These are phyloP conservation scores for Terfezia boudieri DNA, from an alignment of 495 filamentous ascomycete species.

Conservation along the genomic window DNA sequence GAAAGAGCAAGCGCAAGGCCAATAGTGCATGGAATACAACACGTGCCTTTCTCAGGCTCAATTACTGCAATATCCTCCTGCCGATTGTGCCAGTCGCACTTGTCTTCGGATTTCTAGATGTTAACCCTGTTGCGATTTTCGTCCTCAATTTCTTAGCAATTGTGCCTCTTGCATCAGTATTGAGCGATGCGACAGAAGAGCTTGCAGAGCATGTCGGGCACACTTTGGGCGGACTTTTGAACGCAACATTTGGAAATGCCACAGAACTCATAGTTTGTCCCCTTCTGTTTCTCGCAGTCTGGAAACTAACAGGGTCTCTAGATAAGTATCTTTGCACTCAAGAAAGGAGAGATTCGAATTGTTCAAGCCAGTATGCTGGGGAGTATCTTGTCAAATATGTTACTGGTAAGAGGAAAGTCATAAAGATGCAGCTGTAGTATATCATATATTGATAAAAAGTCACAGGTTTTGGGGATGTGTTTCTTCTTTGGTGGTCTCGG, in stretches of 20 bases:
- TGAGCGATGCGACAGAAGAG: conserved; percentile 93
- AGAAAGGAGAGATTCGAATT: conserved; percentile 69
- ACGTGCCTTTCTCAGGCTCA: conserved; percentile 19
- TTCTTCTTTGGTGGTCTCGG: conserved; percentile 71
- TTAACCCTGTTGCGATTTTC: conserved; percentile 61
- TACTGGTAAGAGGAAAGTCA: conserved; percentile 31
- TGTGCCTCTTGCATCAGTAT: conserved; percentile 70
- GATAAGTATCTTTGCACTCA: conserved; percentile 86
- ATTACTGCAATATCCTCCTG: conserved; percentile 64
- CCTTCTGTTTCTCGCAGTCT: not conserved
- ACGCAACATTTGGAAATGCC: conserved; percentile 69
- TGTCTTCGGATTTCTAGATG: conserved; percentile 43
- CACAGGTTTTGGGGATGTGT: conserved; percentile 64
- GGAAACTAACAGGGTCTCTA: conserved; percentile 17
- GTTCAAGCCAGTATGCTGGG: conserved; percentile 97
- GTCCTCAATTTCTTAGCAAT: conserved; percentile 88
- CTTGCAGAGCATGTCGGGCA: conserved; percentile 64
- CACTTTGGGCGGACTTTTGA: conserved; percentile 76
- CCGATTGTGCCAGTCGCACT: conserved; percentile 83
- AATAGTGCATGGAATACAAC: not conserved
- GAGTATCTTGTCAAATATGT: conserved; percentile 84
- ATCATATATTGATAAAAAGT: not conserved
- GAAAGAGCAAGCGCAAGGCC: not conserved
- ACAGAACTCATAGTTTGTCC: conserved; percentile 82
- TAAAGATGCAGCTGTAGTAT: not conserved